phyloP scores from a whole-genome alignment of 768 basidiomycete genomes.

The Tulasnella sp. region DNA sequence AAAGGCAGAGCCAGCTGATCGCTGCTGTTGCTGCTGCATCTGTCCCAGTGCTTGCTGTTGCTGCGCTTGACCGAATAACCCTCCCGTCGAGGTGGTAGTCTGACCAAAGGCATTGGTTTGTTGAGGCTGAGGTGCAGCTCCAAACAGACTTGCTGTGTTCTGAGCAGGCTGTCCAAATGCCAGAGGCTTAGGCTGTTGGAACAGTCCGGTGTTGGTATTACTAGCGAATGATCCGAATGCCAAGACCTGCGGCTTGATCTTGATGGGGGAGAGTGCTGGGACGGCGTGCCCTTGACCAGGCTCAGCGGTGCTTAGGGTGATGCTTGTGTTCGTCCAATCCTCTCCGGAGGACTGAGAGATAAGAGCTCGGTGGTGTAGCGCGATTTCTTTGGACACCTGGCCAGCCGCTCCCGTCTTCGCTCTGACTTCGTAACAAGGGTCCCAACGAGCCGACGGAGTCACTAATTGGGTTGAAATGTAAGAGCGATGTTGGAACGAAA shows the following conservation, averaged over 20 bases:
- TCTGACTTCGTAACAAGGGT: conserved; percentile 47
- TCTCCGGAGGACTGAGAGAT: conserved; percentile 48
- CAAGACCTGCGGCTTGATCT: background rate
- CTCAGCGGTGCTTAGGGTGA: conserved; percentile 41
- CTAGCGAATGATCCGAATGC: too few relatives aligned
- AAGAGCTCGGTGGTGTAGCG: conserved; percentile 45
- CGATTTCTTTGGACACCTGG: conserved; percentile 34
- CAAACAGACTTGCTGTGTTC: too few relatives aligned
- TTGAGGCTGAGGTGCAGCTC: background rate
- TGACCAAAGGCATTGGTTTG: background rate
- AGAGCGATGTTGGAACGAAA: background rate
- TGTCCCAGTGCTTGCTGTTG: background rate
- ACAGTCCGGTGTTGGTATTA: background rate
- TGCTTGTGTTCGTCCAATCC: conserved; percentile 41
- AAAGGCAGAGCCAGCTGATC: background rate
- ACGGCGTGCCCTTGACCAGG: conserved; percentile 19
- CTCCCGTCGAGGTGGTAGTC: too few relatives aligned
- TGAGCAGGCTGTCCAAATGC: background rate
- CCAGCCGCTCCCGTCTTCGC: conserved; percentile 35
- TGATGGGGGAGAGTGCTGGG: conserved; percentile 15
- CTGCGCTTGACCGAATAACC: too few relatives aligned
- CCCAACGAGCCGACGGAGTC: conserved; percentile 41
- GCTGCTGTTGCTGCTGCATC: background rate
- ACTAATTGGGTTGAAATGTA: conserved; percentile 25
- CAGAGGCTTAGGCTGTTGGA: background rate